Evolutionary conservation across 2,329 filamentous ascomycete species (phyloP).

Genomic region (Arthrobotrys sinensis): DNA sequence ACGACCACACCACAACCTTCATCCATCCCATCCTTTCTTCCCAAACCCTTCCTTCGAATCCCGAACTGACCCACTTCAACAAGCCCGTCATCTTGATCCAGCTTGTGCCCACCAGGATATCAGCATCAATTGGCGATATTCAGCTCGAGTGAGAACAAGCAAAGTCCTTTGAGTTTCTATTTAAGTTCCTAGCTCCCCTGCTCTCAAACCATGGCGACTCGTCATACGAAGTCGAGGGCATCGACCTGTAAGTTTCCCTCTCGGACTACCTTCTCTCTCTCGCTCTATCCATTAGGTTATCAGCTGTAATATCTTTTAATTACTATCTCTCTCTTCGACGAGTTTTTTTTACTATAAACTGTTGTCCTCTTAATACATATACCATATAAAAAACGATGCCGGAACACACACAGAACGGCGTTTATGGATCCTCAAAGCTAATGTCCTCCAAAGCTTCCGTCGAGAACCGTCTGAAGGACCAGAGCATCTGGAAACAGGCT

Average conservation of each 20-base stretch:
- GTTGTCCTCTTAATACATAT: background rate
- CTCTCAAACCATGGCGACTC: slow-evolving; percentile 21
- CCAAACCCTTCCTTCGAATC: background rate
- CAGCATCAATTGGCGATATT: slow-evolving; percentile 52
- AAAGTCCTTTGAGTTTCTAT: slow-evolving; percentile 20
- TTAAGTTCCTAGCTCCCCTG: slow-evolving; percentile 34
- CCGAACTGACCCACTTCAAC: slow-evolving; percentile 17
- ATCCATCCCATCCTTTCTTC: background rate
- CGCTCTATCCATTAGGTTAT: background rate
- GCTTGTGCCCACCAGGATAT: background rate
- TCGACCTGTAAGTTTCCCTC: slow-evolving; percentile 45
- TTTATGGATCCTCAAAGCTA: slow-evolving; percentile 37
- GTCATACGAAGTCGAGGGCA: slow-evolving; percentile 4
- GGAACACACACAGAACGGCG: slow-evolving; percentile 15
- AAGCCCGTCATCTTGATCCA: slow-evolving; percentile 1
- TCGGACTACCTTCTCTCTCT: background rate
- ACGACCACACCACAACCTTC: slow-evolving; percentile 16
- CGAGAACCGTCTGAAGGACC: slow-evolving; percentile 70
- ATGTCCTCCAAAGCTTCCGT: slow-evolving; percentile 60
- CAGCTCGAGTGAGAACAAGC: slow-evolving; percentile 12
- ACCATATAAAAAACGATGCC: slow-evolving; percentile 26
- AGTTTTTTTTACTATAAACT: background rate
- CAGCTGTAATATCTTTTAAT: background rate
- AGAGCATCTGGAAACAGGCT: slow-evolving; percentile 79
- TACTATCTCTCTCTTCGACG: background rate